Conservation (phyloP, 306 rosid genomes). For the Mimosa pudica region DNA sequence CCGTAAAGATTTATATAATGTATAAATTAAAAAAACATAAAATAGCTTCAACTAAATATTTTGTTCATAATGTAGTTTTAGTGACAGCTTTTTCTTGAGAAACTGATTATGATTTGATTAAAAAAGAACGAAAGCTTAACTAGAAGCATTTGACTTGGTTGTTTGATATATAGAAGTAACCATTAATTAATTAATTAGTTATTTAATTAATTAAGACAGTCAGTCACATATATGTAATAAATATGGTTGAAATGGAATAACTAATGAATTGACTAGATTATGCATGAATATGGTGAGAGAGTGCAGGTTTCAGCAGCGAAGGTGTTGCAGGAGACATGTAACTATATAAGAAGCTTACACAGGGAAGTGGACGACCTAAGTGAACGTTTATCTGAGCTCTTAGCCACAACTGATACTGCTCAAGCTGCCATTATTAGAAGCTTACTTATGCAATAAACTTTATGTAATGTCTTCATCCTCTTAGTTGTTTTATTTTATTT, state of each 20-base stretch:
- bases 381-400: conserved; percentile 77
- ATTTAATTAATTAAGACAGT: too few species aligned
- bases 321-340: conserved; percentile 89
- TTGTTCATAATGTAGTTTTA: not conserved
- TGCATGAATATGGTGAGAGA: not conserved
- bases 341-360: conserved; percentile 77
- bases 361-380: conserved; percentile 91
- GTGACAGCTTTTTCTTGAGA: not conserved
- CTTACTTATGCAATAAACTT: conserved; percentile 64
- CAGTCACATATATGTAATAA: too few species aligned
- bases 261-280: not conserved
- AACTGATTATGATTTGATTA: not conserved
- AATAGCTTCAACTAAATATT: not conserved
- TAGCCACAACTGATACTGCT: conserved; percentile 79
- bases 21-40: not conserved
- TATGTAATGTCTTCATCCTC: not conserved
- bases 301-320: conserved; percentile 70
- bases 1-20: not conserved
- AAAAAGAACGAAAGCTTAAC: not conserved
- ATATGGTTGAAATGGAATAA: not conserved
- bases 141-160: not conserved
- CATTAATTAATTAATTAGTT: too few species aligned
- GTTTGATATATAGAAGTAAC: not conserved
- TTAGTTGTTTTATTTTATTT: not conserved
- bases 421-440: conserved; percentile 92